Evolutionary conservation across 176 grass and related monocot species (phyloP).

Genomic region (Hsuehochloa calcarea): DNA sequence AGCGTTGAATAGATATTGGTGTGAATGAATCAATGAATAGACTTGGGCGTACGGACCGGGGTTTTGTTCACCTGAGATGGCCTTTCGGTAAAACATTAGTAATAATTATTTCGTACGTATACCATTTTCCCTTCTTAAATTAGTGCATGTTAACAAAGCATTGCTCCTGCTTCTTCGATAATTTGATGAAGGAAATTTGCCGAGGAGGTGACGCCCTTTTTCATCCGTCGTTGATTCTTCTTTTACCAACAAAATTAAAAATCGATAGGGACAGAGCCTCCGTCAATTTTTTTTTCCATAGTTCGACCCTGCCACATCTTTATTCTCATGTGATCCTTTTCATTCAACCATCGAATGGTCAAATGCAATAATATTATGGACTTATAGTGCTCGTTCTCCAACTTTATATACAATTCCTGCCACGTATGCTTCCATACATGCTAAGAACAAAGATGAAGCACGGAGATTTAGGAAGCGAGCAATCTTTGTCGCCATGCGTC

Average conservation of each 20-base stretch:
- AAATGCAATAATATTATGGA: neutral
- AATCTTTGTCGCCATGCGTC: neutral
- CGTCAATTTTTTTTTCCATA: too few species aligned
- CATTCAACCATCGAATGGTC: neutral
- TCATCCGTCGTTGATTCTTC: too few species aligned
- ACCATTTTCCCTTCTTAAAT: neutral
- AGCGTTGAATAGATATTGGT: too few species aligned
- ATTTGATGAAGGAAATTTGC: neutral
- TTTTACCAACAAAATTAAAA: too few species aligned
- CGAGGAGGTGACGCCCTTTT: too few species aligned
- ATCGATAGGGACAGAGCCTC: too few species aligned
- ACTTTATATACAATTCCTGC: neutral
- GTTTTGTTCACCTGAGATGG: too few species aligned
- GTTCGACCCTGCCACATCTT: neutral
- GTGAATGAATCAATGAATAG: too few species aligned
- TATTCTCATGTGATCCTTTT: neutral
- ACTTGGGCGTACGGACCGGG: too few species aligned
- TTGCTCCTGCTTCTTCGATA: neutral
- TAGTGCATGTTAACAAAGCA: neutral
- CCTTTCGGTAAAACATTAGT: too few species aligned
- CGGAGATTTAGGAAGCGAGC: neutral
- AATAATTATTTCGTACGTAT: too few species aligned
- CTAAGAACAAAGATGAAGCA: neutral
- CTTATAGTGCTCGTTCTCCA: neutral
- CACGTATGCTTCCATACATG: neutral